These are phyloP conservation scores for Wickerhamia fluorescens DNA, from an alignment of 805 yeast species.

Conservation along the genomic window DNA sequence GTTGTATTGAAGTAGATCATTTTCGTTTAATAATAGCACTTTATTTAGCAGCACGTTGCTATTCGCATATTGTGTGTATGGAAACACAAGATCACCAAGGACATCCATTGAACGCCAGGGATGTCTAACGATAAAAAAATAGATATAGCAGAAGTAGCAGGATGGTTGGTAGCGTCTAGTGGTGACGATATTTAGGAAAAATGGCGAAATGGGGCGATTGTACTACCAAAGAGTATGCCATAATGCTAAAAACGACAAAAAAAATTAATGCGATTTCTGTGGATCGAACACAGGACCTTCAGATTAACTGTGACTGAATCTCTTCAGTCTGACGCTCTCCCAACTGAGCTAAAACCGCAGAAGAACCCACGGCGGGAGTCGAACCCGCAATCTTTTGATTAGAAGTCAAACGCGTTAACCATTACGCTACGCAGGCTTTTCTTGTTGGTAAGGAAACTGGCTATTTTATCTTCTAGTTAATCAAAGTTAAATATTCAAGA, in stretches of 20 bases:
- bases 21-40: constrained; percentile 19
- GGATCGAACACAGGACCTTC: constrained; percentile 16
- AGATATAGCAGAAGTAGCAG: background rate
- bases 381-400: constrained; percentile 62
- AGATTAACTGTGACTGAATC: constrained; percentile 13
- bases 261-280: constrained; percentile 13
- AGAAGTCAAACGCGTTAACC: constrained; percentile 65
- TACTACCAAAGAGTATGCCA: background rate
- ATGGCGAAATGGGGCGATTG: constrained; percentile 2
- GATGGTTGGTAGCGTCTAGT: background rate
- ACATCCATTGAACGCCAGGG: constrained; percentile 1
- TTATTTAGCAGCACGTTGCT: constrained; percentile 14
- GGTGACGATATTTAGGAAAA: background rate
- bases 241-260: background rate
- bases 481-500: no score
- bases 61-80: constrained; percentile 13
- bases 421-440: constrained; percentile 61
- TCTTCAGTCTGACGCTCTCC: constrained; percentile 35
- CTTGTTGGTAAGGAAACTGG: no score
- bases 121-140: no score
- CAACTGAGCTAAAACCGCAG: constrained; percentile 33
- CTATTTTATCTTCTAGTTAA: no score
- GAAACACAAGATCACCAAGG: constrained; percentile 19
- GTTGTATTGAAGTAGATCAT: constrained; percentile 15
- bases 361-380: constrained; percentile 45